These are phyloP conservation scores for Stagonosporopsis chrysanthemi DNA, from an alignment of 2,329 filamentous ascomycete genomes.

Conservation along the genomic window DNA sequence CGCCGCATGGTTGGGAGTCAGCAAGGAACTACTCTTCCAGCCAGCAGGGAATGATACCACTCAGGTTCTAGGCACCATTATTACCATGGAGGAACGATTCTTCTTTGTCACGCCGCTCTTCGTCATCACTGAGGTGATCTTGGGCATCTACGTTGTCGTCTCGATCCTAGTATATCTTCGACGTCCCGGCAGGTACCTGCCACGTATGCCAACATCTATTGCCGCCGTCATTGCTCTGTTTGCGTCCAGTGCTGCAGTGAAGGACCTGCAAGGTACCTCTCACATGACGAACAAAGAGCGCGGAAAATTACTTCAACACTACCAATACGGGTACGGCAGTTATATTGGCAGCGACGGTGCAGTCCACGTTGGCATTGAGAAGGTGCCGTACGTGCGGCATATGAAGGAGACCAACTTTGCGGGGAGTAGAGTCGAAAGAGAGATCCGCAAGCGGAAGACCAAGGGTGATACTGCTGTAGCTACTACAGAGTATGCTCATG, in stretches of 20 bases:
- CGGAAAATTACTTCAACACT: slow-evolving; percentile 16
- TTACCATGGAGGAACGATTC: slow-evolving; percentile 52
- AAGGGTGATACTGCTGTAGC: too few species aligned
- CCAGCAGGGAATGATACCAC: too few species aligned
- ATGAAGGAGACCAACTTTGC: neutral
- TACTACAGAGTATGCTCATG: too few species aligned
- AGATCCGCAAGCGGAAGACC: too few species aligned
- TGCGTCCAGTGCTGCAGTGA: slow-evolving; percentile 54
- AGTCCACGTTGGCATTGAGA: slow-evolving; percentile 60
- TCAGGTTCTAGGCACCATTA: too few species aligned
- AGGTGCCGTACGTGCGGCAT: slow-evolving; percentile 49
- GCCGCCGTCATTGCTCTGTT: slow-evolving; percentile 58
- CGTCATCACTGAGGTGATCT: slow-evolving; percentile 52
- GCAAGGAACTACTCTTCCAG: too few species aligned
- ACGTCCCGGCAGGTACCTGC: slow-evolving; percentile 54
- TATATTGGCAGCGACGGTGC: slow-evolving; percentile 57
- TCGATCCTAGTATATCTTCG: slow-evolving; percentile 53
- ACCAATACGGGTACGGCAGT: slow-evolving; percentile 57
- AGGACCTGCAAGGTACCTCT: slow-evolving; percentile 38
- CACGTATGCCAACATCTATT: slow-evolving; percentile 58
- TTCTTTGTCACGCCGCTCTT: slow-evolving; percentile 59
- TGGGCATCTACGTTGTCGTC: slow-evolving; percentile 54
- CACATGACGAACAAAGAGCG: slow-evolving; percentile 19
- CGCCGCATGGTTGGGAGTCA: too few species aligned
- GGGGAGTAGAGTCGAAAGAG: too few species aligned